Conservation (phyloP, 139 green algal genomes). For the Chlamydomonas incerta region DNA sequence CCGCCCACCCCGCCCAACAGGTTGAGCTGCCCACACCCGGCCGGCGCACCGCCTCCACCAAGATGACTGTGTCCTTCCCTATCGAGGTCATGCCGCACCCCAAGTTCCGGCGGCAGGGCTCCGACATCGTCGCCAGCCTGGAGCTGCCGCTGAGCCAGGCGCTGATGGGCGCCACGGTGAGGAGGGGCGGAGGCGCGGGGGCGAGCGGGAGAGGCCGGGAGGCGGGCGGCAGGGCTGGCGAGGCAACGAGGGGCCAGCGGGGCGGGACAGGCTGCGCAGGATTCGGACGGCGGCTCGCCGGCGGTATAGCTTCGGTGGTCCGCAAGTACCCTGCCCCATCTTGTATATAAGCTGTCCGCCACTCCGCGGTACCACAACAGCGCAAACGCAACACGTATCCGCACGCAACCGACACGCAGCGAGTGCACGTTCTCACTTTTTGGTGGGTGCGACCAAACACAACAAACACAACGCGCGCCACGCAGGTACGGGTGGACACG, state of each 20-base stretch:
- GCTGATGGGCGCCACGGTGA: constrained; percentile 48
- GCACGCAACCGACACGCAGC: no score
- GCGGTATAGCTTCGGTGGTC: no score
- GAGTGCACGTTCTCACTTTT: no score
- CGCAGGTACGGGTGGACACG: constrained; percentile 43
- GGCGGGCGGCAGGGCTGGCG: background rate
- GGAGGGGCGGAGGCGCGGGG: no score
- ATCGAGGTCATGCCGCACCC: constrained; percentile 51
- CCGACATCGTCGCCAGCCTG: constrained; percentile 38
- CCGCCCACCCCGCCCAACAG: background rate
- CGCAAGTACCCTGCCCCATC: no score
- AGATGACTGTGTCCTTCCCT: constrained; percentile 39
- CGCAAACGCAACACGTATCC: no score
- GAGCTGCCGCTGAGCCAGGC: constrained; percentile 33
- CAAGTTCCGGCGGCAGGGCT: constrained; percentile 41
- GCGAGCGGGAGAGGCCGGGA: no score
- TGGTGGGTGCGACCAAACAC: no score
- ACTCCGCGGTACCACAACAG: no score
- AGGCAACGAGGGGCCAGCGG: background rate
- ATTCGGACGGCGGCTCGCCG: background rate
- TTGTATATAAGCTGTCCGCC: no score
- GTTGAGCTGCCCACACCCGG: constrained; percentile 19
- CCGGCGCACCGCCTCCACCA: background rate
- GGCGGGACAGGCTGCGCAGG: background rate
- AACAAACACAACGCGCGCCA: no score